phyloP scores from a whole-genome alignment of 108 stramenopile genomes.

The Mayamaea pseudoterrestris region DNA sequence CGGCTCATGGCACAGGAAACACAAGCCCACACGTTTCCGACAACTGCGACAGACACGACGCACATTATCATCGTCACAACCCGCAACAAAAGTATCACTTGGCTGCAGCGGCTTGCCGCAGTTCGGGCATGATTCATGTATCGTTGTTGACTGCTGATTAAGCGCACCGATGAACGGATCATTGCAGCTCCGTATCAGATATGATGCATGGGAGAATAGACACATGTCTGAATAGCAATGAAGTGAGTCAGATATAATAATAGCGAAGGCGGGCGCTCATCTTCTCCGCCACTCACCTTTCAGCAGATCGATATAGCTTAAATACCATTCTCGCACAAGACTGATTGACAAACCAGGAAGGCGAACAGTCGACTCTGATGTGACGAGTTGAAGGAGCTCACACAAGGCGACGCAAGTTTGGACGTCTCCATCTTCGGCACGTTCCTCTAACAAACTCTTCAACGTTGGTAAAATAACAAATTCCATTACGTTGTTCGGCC shows the following conservation, averaged over 20 bases:
- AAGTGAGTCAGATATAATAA: too few relatives aligned
- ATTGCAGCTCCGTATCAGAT: constrained; percentile 51
- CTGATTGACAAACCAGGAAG: constrained; percentile 47
- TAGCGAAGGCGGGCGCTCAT: too few relatives aligned
- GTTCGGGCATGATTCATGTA: constrained; percentile 67
- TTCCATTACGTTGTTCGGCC: constrained; percentile 31
- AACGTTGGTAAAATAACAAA: constrained; percentile 57
- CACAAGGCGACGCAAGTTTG: constrained; percentile 76
- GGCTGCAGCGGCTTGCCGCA: constrained; percentile 58
- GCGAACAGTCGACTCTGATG: constrained; percentile 21
- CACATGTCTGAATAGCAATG: too few relatives aligned
- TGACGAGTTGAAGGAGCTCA: constrained; percentile 67
- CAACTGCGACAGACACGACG: constrained; percentile 57
- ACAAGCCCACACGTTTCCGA: constrained; percentile 54
- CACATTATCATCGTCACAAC: constrained; percentile 3
- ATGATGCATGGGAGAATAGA: constrained; percentile 58
- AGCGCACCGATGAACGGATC: constrained; percentile 62
- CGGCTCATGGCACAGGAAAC: constrained; percentile 74
- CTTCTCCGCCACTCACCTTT: too few relatives aligned
- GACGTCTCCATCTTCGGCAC: constrained; percentile 78
- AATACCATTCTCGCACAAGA: constrained; percentile 76
- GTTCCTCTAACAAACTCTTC: constrained; percentile 40
- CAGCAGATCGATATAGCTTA: constrained; percentile 71
- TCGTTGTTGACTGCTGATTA: constrained; percentile 76
- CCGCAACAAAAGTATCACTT: constrained; percentile 6